Evolutionary conservation across 176 grass and related monocot genomes (phyloP).

Genomic region (Alloteropsis semialata): DNA sequence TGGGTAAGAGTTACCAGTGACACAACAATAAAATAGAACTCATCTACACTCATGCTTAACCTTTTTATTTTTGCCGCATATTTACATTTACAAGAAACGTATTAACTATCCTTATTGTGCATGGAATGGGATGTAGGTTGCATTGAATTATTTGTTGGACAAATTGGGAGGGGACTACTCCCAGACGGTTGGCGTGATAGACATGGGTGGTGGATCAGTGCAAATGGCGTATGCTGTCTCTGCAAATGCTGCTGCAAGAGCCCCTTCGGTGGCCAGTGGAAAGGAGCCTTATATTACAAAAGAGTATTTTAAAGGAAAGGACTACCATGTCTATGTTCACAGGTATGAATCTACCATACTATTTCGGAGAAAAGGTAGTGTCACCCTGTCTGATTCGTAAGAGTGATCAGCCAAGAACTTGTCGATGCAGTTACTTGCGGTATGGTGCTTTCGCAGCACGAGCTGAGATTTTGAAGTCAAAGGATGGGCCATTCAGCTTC

Average conservation of each 20-base stretch:
- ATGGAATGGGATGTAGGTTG: not conserved
- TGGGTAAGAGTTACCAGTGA: not conserved
- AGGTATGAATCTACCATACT: not conserved
- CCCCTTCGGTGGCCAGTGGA: not conserved
- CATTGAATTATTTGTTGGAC: not conserved
- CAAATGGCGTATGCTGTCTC: conserved; percentile 3
- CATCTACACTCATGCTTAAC: not conserved
- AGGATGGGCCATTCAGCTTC: conserved; percentile 6
- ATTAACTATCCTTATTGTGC: not conserved
- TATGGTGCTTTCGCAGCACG: not conserved
- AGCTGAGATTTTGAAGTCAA: not conserved
- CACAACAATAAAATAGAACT: not conserved
- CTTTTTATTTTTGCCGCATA: not conserved
- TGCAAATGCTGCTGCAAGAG: not conserved
- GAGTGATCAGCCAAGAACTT: not conserved
- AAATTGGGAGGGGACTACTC: not conserved
- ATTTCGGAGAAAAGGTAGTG: too few relatives aligned
- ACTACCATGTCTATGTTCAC: conserved; percentile 3
- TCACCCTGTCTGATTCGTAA: not conserved
- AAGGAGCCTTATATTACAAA: not conserved
- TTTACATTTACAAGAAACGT: not conserved
- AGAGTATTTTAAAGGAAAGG: not conserved
- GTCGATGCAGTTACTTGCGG: not conserved
- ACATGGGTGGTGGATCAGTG: not conserved
- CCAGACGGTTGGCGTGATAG: not conserved